These are phyloP conservation scores for Phyllachora maydis DNA, from an alignment of 2,329 filamentous ascomycete species.

Conservation along the genomic window DNA sequence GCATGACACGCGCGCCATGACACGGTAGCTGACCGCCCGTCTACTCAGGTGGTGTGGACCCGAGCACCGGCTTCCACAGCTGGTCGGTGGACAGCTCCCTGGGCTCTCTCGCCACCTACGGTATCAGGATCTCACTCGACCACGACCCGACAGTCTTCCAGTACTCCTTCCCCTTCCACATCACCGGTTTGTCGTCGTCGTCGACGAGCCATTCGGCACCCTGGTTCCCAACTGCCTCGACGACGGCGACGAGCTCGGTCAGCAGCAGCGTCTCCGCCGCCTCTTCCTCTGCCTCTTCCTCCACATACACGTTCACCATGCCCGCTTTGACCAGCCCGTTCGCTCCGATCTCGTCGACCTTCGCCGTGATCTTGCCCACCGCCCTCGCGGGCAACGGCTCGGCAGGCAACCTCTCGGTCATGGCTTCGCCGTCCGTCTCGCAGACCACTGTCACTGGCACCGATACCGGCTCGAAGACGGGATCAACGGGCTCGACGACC, in stretches of 20 bases:
- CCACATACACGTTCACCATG: slow-evolving; percentile 7
- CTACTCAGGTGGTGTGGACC: slow-evolving; percentile 21
- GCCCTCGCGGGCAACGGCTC: slow-evolving; percentile 5
- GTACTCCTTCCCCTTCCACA: slow-evolving; percentile 41
- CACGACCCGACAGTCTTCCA: slow-evolving; percentile 28
- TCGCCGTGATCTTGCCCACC: slow-evolving; percentile 5
- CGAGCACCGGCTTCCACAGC: slow-evolving; percentile 19
- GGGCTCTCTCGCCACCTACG: slow-evolving; percentile 27
- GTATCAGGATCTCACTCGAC: slow-evolving; percentile 31
- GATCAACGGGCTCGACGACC: slow-evolving; percentile 1
- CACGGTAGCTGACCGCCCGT: slow-evolving; percentile 3
- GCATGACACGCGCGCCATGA: background rate
- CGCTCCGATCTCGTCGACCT: slow-evolving; percentile 6
- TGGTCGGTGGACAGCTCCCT: slow-evolving; percentile 28
- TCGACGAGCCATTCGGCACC: slow-evolving; percentile 7
- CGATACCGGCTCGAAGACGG: too few species aligned
- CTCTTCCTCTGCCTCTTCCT: slow-evolving; percentile 4
- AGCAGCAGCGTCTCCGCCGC: slow-evolving; percentile 2
- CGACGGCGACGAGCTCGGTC: slow-evolving; percentile 3
- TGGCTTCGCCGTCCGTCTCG: slow-evolving; percentile 2
- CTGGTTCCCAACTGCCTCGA: too few species aligned
- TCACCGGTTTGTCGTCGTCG: slow-evolving; percentile 14
- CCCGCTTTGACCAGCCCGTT: slow-evolving; percentile 8
- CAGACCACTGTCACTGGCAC: slow-evolving; percentile 1
- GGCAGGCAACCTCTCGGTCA: slow-evolving; percentile 4